phyloP scores from a whole-genome alignment of 139 green algal species.

The Prasinococcaceae sp. region DNA sequence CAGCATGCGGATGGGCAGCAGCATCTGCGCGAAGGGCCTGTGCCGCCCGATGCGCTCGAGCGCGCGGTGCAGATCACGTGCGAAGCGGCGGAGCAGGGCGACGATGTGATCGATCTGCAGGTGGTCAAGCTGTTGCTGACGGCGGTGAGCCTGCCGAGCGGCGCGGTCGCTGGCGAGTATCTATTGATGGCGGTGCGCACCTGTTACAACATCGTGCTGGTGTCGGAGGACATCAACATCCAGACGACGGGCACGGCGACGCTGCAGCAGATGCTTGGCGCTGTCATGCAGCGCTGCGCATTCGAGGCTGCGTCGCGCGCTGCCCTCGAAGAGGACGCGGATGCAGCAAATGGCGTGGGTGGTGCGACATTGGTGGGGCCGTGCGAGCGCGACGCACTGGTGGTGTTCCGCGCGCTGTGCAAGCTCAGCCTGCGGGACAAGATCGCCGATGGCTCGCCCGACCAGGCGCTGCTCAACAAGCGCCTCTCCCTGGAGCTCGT shows the following conservation, averaged over 20 bases:
- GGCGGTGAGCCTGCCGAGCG: neutral
- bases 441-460: slow-evolving; percentile 32
- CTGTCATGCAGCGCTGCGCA: neutral
- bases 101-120: slow-evolving; percentile 21
- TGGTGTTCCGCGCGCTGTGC: slow-evolving; percentile 73
- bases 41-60: too few species aligned
- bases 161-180: slow-evolving; percentile 7
- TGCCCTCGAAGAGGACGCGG: slow-evolving; percentile 13
- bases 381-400: slow-evolving; percentile 56
- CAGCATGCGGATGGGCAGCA: too few species aligned
- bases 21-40: too few species aligned
- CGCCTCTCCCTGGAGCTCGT: slow-evolving; percentile 19
- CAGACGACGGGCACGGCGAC: slow-evolving; percentile 4
- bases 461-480: slow-evolving; percentile 55
- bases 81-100: too few species aligned
- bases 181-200: slow-evolving; percentile 8
- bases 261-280: slow-evolving; percentile 9
- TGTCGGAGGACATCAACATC: neutral
- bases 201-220: slow-evolving; percentile 5
- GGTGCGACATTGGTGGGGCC: neutral
- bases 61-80: too few species aligned
- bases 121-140: slow-evolving; percentile 31
- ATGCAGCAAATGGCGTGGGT: neutral
- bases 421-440: slow-evolving; percentile 51
- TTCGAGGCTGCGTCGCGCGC: slow-evolving; percentile 51